Evolutionary conservation across 306 rosid species (phyloP), one percentile per base, ranked within the genome.

Genomic region (Rubus parviflorus): DNA sequence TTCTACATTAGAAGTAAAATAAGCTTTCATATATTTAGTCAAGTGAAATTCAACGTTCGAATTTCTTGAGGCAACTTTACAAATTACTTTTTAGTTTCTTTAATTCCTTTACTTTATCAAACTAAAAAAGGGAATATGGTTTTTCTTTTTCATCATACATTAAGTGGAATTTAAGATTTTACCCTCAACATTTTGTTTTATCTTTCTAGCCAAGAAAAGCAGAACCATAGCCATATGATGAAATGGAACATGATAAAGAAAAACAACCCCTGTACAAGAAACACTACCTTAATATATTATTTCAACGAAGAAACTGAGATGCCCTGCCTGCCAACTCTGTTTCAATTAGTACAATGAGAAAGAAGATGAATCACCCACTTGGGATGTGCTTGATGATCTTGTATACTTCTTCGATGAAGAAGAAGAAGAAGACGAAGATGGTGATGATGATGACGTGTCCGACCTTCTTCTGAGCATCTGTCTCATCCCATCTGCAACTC

Each of bases 401-500:
- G 89, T 15, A 58, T 86, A 91, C 87, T 89, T 92, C 75, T 88
- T 85, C 13, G 83, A 64, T 2, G 98, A 77, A 42, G 89, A 77
- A 22, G 88, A 79, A 8, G 85, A 45, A 12, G 84, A 41, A 22
- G 88, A 73, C 3, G 85, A 43, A 17, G 83, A 23, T 0, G 85
- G 4, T 10, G 90, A 8, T 0, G 93, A 75, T 3, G 97, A 62
- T 40, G 97, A 83, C 68, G 81, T 41, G 17, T 88, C 91, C 12
- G 99, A 96, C 67, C 98, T 89, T 81, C 97, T 88, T 77, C 99
- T 80, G 1, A 96, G 93, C 88, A 96, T 92, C 88, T 92, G 97
- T 78, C 98, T 89, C 97, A 96, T 96, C 22, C 99, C 99, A 63
- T 96, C 99, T 5, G 99, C 96, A 0, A 96, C 99, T 74, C 90